Conservation (phyloP, 1,284 basidiomycete species). For the Meripilus lineatus region DNA sequence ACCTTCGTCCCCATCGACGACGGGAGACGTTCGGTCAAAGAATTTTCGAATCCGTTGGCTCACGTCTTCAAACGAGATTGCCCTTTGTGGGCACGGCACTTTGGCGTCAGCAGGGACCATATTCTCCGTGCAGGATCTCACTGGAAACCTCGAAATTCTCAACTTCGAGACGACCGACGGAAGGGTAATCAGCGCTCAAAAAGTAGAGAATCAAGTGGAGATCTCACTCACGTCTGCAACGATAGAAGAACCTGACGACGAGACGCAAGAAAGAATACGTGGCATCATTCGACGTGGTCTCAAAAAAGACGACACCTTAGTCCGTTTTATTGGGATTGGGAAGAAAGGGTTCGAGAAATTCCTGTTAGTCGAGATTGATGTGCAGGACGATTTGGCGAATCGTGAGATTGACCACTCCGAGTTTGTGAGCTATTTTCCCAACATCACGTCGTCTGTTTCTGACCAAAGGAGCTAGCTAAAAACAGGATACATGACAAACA, state of each 20-base stretch:
- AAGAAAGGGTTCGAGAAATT: conserved; percentile 28
- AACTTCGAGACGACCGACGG: conserved; percentile 28
- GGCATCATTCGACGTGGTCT: conserved; percentile 32
- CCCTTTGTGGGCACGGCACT: conserved; percentile 48
- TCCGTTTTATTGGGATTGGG: conserved; percentile 35
- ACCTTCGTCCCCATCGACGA: conserved; percentile 10
- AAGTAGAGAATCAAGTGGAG: conserved; percentile 32
- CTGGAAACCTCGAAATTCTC: conserved; percentile 26
- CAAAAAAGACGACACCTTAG: conserved; percentile 28
- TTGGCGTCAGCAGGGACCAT: conserved; percentile 40
- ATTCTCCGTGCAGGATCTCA: conserved; percentile 28
- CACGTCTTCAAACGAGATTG: conserved; percentile 27
- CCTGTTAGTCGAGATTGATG: conserved; percentile 41
- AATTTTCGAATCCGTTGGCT: conserved; percentile 39
- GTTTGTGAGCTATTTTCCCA: conserved; percentile 33
- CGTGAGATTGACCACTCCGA: conserved; percentile 28
- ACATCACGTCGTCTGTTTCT: background rate
- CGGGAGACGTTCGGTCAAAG: conserved; percentile 1
- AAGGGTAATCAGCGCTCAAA: conserved; percentile 20
- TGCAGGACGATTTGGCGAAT: conserved; percentile 34
- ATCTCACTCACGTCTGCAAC: conserved; percentile 27
- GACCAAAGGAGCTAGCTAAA: background rate
- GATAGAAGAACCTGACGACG: conserved; percentile 6
- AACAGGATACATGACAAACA: conserved; percentile 18
- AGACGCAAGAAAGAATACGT: conserved; percentile 22